Evolutionary conservation across 2,329 filamentous ascomycete genomes (phyloP), one percentile per base, ranked within the genome.

Genomic region (Piedraia hortae): DNA sequence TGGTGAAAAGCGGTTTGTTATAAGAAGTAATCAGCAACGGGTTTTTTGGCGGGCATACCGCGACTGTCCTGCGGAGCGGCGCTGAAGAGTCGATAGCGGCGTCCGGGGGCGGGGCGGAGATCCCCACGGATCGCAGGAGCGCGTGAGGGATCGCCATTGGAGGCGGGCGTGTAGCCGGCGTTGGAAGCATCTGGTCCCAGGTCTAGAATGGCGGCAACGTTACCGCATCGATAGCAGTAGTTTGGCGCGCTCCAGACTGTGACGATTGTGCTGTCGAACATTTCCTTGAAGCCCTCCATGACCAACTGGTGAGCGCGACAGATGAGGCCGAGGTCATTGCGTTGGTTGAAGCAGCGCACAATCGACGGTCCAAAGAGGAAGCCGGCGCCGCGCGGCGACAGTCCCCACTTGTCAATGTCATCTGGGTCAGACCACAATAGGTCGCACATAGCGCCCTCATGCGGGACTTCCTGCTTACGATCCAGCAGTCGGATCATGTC

Each of bases 281-380:
- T 93, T 44, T 93, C 85, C 50, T 93, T 93, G 47, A 91, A 97
- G 0, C 85, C 85, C 44, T 97, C 85, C 85, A 93, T 97, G 31
- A 97, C 85, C 11, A 97, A 64, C 45, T 97, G 85, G 42, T 97
- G 85, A 1, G 85, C 85, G 24, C 85, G 65, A 10, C 82, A 85
- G 32, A 97, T 85, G 23, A 97, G 58, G 11, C 70, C 77, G 13
- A 97, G 59, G 39, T 90, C 75, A 44, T 97, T 97, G 26, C 67
- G 63, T 46, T 91, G 70, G 48, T 93, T 97, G 53, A 97, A 97
- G 31, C 68, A 66, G 38, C 85, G 88, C 38, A 93, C 82, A 26
- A 93, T 93, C 41, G 91, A 80, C 3, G 74, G 69, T 22, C 85
- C 85, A 34, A 97, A 97, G 7, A 93, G 56, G 51, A 91, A 97